A percentile compares a stretch with the other conserved stretches of the same genome.
Evolutionary conservation across 805 yeast genomes (phyloP).

Genomic region (Metschnikowia lochheadii): DNA sequence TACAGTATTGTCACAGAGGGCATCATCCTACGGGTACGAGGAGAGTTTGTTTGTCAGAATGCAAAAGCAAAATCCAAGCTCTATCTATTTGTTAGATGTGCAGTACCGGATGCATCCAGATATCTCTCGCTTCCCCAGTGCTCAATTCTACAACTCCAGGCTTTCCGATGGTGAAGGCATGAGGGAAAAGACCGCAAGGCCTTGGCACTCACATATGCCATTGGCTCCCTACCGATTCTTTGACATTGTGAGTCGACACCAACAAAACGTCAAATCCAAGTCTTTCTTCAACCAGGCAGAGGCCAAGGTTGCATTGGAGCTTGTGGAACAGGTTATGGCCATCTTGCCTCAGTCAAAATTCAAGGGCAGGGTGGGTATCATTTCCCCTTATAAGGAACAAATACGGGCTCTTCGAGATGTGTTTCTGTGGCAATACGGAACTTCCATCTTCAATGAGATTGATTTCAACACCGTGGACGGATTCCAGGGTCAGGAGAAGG

Average conservation of each 20-base stretch:
- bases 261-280: constrained; percentile 57
- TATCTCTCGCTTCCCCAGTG: constrained; percentile 82
- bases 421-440: constrained; percentile 62
- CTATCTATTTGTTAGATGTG: constrained; percentile 74
- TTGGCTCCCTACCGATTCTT: constrained; percentile 79
- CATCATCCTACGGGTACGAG: constrained; percentile 75
- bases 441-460: constrained; percentile 55
- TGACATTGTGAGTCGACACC: constrained; percentile 60
- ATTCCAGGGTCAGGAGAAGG: constrained; percentile 97
- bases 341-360: constrained; percentile 51
- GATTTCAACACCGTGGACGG: constrained; percentile 97
- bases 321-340: constrained; percentile 49
- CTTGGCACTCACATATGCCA: constrained; percentile 64
- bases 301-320: constrained; percentile 66
- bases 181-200: constrained; percentile 51
- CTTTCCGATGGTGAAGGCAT: constrained; percentile 78
- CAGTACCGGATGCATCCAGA: constrained; percentile 98
- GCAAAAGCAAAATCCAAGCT: constrained; percentile 59
- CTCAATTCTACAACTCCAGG: constrained; percentile 69
- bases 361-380: constrained; percentile 76
- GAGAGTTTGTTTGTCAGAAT: constrained; percentile 92
- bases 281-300: constrained; percentile 72
- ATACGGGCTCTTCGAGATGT: constrained; percentile 52
- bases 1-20: constrained; percentile 86
- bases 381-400: constrained; percentile 94